Conservation (phyloP, 1,284 basidiomycete genomes). For the Leccinum pachyderme region DNA sequence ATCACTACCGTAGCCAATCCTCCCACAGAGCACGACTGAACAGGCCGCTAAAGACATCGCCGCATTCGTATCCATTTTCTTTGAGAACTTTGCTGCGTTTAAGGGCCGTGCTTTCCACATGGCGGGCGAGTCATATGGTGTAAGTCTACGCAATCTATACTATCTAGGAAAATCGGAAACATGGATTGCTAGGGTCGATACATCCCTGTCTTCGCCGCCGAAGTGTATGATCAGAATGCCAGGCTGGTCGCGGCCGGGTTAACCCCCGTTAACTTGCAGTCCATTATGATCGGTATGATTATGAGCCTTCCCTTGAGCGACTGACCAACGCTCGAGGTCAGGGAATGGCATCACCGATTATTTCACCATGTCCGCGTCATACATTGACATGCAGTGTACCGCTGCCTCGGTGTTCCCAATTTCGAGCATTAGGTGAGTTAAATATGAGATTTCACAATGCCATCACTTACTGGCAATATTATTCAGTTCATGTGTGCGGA, state of each 20-base stretch:
- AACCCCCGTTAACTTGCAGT: constrained; percentile 75
- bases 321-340: constrained; percentile 22
- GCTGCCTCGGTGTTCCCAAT: constrained; percentile 45
- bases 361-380: constrained; percentile 40
- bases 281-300: constrained; percentile 77
- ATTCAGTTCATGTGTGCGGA: constrained; percentile 42
- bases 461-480: constrained; percentile 14
- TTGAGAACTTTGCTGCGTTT: constrained; percentile 59
- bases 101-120: constrained; percentile 58
- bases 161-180: background rate
- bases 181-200: constrained; percentile 62
- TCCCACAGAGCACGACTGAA: constrained; percentile 47
- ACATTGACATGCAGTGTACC: constrained; percentile 52
- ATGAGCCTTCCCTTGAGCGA: background rate
- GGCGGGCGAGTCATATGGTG: constrained; percentile 61
- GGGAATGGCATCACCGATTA: constrained; percentile 59
- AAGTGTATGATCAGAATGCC: constrained; percentile 78
- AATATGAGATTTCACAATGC: background rate
- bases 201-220: constrained; percentile 79
- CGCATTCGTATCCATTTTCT: constrained; percentile 65
- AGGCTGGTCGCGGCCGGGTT: constrained; percentile 55
- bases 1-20: background rate
- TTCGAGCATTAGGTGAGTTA: constrained; percentile 20
- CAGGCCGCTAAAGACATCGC: constrained; percentile 63
- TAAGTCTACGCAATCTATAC: constrained; percentile 25